Conservation (phyloP, 495 filamentous ascomycete genomes). For the Penicillium herquei region DNA sequence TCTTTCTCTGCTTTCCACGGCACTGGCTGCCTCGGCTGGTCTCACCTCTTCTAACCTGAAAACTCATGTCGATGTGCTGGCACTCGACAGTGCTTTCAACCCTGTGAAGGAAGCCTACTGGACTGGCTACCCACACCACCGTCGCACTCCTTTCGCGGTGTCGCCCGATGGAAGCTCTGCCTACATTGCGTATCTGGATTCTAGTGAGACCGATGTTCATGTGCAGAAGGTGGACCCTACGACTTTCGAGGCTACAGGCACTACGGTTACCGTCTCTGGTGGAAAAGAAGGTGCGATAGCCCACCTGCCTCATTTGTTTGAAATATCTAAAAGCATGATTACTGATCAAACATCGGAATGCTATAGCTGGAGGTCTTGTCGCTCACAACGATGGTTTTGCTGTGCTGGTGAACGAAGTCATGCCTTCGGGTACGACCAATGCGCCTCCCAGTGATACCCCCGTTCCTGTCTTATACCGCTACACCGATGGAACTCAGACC, state of each 20-base stretch:
- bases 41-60: slow-evolving; percentile 31
- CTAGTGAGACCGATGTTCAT: slow-evolving; percentile 46
- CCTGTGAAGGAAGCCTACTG: slow-evolving; percentile 53
- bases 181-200: slow-evolving; percentile 51
- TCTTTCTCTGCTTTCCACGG: slow-evolving; percentile 31
- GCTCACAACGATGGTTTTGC: slow-evolving; percentile 58
- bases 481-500: slow-evolving; percentile 43
- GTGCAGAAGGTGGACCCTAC: slow-evolving; percentile 46
- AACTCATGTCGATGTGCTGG: slow-evolving; percentile 43
- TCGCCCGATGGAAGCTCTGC: slow-evolving; percentile 52
- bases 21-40: slow-evolving; percentile 26
- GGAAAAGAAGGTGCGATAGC: slow-evolving; percentile 40
- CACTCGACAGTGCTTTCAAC: slow-evolving; percentile 41
- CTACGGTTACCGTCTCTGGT: slow-evolving; percentile 38
- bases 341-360: too few relatives aligned
- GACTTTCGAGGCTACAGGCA: slow-evolving; percentile 47
- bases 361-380: slow-evolving; percentile 52
- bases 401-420: slow-evolving; percentile 48
- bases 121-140: slow-evolving; percentile 53
- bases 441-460: slow-evolving; percentile 44
- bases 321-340: background rate
- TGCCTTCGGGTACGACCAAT: slow-evolving; percentile 45
- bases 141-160: slow-evolving; percentile 51
- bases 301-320: background rate
- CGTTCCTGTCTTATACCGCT: slow-evolving; percentile 48